Percentiles rank a stretch among this genome's conserved stretches.
Conservation (phyloP, 1,284 basidiomycete species). For the Moniliella sp. region DNA sequence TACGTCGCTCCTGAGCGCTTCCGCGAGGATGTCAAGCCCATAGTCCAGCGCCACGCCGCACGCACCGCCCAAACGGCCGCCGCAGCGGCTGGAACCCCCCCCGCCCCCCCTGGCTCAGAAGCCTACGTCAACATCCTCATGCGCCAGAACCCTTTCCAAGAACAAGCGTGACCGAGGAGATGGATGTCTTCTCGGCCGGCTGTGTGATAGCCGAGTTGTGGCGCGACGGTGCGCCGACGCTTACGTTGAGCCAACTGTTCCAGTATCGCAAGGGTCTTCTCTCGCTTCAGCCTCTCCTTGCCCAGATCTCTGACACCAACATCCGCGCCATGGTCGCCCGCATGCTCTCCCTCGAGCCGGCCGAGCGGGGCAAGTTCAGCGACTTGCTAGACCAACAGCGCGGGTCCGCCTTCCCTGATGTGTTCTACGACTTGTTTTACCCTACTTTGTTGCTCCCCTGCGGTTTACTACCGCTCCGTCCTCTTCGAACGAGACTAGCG, state of each 20-base stretch:
- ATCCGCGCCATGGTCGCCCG: slow-evolving; percentile 54
- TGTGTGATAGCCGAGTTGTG: slow-evolving; percentile 92
- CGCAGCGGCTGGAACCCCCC: background rate
- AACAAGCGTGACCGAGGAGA: slow-evolving; percentile 68
- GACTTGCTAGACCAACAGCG: slow-evolving; percentile 56
- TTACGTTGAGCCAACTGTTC: slow-evolving; percentile 83
- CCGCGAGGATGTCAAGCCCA: slow-evolving; percentile 45
- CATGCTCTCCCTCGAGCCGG: slow-evolving; percentile 68
- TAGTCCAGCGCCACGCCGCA: slow-evolving; percentile 38
- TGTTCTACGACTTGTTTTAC: slow-evolving; percentile 80
- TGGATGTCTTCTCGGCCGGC: slow-evolving; percentile 91
- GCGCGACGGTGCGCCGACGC: slow-evolving; percentile 75
- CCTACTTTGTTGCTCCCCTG: slow-evolving; percentile 64
- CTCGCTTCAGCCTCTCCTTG: slow-evolving; percentile 52
- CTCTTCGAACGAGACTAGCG: no score
- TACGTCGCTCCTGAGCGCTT: slow-evolving; percentile 93
- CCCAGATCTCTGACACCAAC: slow-evolving; percentile 55
- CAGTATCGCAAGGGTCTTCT: slow-evolving; percentile 74
- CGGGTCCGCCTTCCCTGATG: slow-evolving; percentile 57
- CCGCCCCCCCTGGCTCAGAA: slow-evolving; percentile 1
- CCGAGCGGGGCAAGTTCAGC: slow-evolving; percentile 58
- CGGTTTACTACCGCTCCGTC: slow-evolving; percentile 40
- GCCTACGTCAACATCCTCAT: slow-evolving; percentile 2
- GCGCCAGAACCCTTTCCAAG: slow-evolving; percentile 72
- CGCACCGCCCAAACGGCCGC: slow-evolving; percentile 4